Percentiles rank a stretch among this genome's conserved stretches.
These are phyloP conservation scores for Botrytis porri DNA, from an alignment of 2,329 filamentous ascomycete species.

Conservation along the genomic window DNA sequence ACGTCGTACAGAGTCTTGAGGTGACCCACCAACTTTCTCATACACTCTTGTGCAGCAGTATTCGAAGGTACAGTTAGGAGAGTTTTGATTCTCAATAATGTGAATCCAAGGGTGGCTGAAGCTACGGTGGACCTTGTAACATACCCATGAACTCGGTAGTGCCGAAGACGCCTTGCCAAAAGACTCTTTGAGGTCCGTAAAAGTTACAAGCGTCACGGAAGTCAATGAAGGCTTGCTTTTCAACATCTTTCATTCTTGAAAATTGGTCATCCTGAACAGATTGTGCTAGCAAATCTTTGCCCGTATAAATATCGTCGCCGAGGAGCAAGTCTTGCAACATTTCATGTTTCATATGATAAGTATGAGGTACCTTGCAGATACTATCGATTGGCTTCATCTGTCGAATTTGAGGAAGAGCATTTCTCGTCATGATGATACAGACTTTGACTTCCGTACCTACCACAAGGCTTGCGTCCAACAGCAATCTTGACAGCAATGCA, in stretches of 20 bases:
- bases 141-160: neutral
- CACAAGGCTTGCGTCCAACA: too few species aligned
- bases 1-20: neutral
- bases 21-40: neutral
- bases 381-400: conserved; percentile 4
- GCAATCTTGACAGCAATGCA: neutral
- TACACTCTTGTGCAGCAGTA: neutral
- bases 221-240: neutral
- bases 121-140: conserved; percentile 18
- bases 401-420: neutral
- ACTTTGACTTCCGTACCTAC: neutral
- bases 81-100: neutral
- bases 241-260: neutral
- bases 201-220: too few species aligned
- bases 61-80: conserved; percentile 19
- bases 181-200: too few species aligned
- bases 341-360: too few species aligned
- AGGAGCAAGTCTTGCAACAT: too few species aligned
- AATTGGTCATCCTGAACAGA: too few species aligned
- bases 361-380: neutral
- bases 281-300: too few species aligned
- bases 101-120: conserved; percentile 2
- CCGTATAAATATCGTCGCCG: too few species aligned
- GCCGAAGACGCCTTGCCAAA: neutral
- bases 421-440: conserved; percentile 5